These are phyloP conservation scores for Piper longum DNA, from an alignment of 164 flowering plant genomes.

Conservation along the genomic window DNA sequence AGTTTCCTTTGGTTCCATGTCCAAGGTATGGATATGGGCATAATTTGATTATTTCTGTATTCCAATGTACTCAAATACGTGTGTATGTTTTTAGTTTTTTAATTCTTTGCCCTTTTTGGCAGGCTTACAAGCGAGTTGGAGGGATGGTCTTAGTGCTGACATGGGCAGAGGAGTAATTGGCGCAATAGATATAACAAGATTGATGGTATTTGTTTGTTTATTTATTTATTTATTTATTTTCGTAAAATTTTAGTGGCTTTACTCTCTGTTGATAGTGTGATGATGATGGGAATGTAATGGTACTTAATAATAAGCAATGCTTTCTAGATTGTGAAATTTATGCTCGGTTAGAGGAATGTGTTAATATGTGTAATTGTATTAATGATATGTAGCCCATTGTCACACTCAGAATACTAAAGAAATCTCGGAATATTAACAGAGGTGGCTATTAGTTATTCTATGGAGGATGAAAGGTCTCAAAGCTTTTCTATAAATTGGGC, in stretches of 20 bases:
- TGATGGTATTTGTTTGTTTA: conserved; percentile 29
- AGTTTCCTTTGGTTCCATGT: too few relatives aligned
- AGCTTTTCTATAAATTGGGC: too few relatives aligned
- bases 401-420: too few relatives aligned
- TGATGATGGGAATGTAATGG: conserved; percentile 28
- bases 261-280: conserved; percentile 19
- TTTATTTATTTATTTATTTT: not conserved
- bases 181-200: conserved; percentile 41
- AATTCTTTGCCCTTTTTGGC: not conserved
- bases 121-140: conserved; percentile 73
- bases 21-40: too few relatives aligned
- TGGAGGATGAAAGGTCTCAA: too few relatives aligned
- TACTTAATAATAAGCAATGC: conserved; percentile 44
- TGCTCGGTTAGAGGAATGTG: conserved; percentile 46
- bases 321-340: conserved; percentile 52
- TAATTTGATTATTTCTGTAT: too few relatives aligned
- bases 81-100: not conserved
- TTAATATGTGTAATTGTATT: too few relatives aligned
- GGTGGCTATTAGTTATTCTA: too few relatives aligned
- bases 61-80: too few relatives aligned
- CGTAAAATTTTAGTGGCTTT: not conserved
- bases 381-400: too few relatives aligned
- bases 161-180: conserved; percentile 56
- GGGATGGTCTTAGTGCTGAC: conserved; percentile 53
- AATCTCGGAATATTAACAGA: too few relatives aligned